Percentiles rank a stretch among this genome's conserved stretches.
Evolutionary conservation across 352 stramenopile genomes (phyloP).

Genomic region (Pythium coloratum): DNA sequence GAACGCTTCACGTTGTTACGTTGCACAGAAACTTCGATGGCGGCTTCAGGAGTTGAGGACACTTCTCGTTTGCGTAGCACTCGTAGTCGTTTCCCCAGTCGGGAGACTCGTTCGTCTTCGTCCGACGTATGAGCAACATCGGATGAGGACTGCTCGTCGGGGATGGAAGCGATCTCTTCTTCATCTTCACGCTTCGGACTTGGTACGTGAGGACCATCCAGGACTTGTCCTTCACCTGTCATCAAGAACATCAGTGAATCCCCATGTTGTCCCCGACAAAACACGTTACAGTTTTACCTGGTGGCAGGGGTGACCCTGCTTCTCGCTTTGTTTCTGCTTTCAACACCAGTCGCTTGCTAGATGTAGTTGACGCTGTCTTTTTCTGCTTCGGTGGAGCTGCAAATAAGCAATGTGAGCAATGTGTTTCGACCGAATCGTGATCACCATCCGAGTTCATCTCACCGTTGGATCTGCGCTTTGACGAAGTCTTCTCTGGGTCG

Average conservation of each 20-base stretch:
- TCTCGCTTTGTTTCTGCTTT: slow-evolving; percentile 8
- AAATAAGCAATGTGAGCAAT: not conserved
- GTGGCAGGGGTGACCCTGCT: not conserved
- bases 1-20: not conserved
- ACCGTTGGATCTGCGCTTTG: not conserved
- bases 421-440: not conserved
- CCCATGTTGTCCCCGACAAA: too few species aligned
- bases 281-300: not conserved
- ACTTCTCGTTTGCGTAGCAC: not conserved
- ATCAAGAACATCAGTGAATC: too few species aligned
- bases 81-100: not conserved
- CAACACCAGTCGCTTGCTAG: not conserved
- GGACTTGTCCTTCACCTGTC: not conserved
- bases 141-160: not conserved
- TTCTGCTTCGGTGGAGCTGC: not conserved
- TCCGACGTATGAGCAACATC: not conserved
- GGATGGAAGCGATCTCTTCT: not conserved
- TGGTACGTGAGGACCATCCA: slow-evolving; percentile 17
- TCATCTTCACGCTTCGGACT: not conserved
- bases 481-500: not conserved
- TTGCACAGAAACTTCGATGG: not conserved
- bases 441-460: not conserved
- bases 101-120: not conserved
- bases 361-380: not conserved
- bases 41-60: not conserved